Evolutionary conservation across 257 asterid species (phyloP), one percentile per base, ranked within the genome.

Genomic region (Solanum clarkiae): DNA sequence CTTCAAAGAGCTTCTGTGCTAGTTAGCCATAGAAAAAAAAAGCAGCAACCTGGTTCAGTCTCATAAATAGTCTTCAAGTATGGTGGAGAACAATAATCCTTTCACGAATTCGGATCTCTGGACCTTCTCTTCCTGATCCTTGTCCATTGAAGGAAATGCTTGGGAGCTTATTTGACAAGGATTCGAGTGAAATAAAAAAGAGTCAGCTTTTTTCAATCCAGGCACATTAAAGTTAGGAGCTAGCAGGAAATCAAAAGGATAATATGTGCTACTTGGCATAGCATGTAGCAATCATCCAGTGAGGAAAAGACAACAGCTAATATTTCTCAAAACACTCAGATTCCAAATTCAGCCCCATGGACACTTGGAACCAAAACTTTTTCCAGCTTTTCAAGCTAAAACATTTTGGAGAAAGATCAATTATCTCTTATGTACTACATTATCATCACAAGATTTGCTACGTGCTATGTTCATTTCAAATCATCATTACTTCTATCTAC

Each of bases 61-160:
- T 90, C 89, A 88, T 49, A 86, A 36, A 57, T 45, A 75, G 44
- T 86, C 90, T 7, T 65, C 44, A 5, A 90, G 86, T 9, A 90
- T 85, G 84, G 84, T 86, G 84, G 92, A 90, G 68, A 84, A 85
- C 49, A 90, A 57, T 51, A 90, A 70, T 65, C 68, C 90, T 80
- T 36, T 68, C 5, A 90, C 80, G 60, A 90, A 90, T 62, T 86
- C 88, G 8, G 89, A 68, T 70, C 86, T 88, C 82, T 69, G 88
- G 44, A 65, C 65, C 81, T 75, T 83, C 84, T 90, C 92, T 45
- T 88, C 92, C 77, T 86, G 87, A 40, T 63, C 72, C 79, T 88
- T 83, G 85, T 83, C 82, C 68, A 87, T 80, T 81, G 75, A 55
- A 84, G 81, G 72, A 32, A 83, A 15, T 17, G 47, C 71, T 49